Conservation (phyloP, 331 rosid species). For the Quercus phellos region DNA sequence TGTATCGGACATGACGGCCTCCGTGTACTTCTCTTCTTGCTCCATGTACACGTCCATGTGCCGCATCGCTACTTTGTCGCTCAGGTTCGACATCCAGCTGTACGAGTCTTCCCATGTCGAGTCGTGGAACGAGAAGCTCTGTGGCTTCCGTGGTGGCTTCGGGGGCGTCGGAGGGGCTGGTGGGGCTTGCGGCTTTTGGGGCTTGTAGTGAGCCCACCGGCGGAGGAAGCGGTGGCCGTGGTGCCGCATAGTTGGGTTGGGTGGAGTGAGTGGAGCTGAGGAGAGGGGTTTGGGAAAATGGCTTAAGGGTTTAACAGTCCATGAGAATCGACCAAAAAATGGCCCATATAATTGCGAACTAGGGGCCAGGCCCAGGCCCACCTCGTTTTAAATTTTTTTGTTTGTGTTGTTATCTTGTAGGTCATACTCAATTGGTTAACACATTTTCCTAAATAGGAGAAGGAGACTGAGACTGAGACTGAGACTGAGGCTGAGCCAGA, state of each 20-base stretch:
- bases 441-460: too few species aligned
- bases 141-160: conserved; percentile 72
- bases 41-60: conserved; percentile 96
- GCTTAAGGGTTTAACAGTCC: not conserved
- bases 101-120: conserved; percentile 79
- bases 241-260: conserved; percentile 6
- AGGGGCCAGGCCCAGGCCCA: too few species aligned
- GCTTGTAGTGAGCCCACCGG: conserved; percentile 38
- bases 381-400: too few species aligned
- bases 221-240: conserved; percentile 18
- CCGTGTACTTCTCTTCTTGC: conserved; percentile 85
- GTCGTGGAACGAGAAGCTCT: conserved; percentile 63
- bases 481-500: too few species aligned
- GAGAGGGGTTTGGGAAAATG: not conserved
- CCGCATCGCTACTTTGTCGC: conserved; percentile 84
- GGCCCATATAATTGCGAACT: not conserved
- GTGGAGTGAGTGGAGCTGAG: not conserved
- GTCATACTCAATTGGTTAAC: too few species aligned
- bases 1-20: conserved; percentile 67
- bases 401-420: too few species aligned
- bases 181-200: conserved; percentile 26
- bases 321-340: not conserved
- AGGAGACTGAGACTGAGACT: too few species aligned
- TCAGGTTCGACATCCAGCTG: conserved; percentile 81
- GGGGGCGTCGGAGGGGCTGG: conserved; percentile 60